Evolutionary conservation across 176 grass and related monocot species (phyloP), one percentile per base, ranked within the genome.

Genomic region (Cymbopogon citratus): DNA sequence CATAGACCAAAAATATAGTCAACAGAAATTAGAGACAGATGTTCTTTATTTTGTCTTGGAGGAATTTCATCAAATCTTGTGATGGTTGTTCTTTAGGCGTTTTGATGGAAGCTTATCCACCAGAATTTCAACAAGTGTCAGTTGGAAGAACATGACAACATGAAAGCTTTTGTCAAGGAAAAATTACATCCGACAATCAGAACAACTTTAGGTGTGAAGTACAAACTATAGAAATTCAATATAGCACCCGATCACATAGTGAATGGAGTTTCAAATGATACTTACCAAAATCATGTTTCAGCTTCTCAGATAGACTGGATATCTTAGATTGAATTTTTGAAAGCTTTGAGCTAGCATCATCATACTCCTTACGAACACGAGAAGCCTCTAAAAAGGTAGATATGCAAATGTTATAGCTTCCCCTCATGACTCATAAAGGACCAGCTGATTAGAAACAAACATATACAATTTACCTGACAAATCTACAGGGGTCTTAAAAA

Each of bases 271-370:
- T 85, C 61, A 74, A 56, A 29, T 25, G 13, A 34, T 6, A 76
- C 87, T 88, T 87, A 99, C 96, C 96, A 78, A 95, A 95, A 70
- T 99, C 91, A 31, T 87, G 83, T 76, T 99, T 91, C 44, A 93
- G 87, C 88, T 95, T 95, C 74, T 95, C 91, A 0, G 83, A 83
- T 63, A 99, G 73, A 62, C 71, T 64, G 16, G 90, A 89, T 83
- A 99, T 87, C 85, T 78, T 93, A 61, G 96, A 99, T 25, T 91
- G 96, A 74, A 99, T 88, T 81, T 95, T 99, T 66, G 92, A 95
- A 67, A 95, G 79, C 85, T 99, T 95, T 74, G 93, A 91, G 81
- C 76, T 93, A 19, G 89, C 83, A 88, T 99, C 87, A 78, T 95
- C 92, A 85, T 99, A 99, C 82, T 99, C 96, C 87, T 93, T 95